A percentile compares a stretch with the other conserved stretches of the same genome.
Conservation (phyloP, 2,329 filamentous ascomycete species). For the Pseudocercospora fijiensis region DNA sequence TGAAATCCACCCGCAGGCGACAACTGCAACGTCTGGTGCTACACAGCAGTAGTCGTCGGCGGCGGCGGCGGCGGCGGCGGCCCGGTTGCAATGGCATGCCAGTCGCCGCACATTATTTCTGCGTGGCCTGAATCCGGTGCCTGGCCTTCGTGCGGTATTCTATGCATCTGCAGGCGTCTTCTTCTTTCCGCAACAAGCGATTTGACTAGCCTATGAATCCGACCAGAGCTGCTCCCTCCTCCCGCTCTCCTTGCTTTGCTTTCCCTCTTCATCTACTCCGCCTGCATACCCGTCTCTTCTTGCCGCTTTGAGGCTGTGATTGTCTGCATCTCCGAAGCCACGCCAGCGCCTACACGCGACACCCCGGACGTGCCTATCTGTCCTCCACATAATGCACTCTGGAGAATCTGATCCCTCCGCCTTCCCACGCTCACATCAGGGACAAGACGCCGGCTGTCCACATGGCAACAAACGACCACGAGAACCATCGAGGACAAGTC, state of each 20-base stretch:
- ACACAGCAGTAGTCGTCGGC: neutral
- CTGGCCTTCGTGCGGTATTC: conserved; percentile 10
- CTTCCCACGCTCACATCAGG: neutral
- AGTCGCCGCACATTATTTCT: neutral
- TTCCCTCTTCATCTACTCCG: conserved; percentile 1
- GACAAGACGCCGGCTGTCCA: neutral
- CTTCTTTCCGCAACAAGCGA: neutral
- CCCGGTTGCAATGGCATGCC: conserved; percentile 6
- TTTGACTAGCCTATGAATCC: neutral
- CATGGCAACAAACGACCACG: conserved; percentile 3
- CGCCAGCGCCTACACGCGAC: conserved; percentile 4
- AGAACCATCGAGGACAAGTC: conserved; percentile 5
- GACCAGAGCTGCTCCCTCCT: conserved; percentile 1
- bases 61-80: neutral
- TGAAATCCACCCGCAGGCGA: neutral
- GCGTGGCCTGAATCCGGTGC: conserved; percentile 6
- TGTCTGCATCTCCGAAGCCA: neutral
- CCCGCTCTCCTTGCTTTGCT: conserved; percentile 2
- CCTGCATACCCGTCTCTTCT: neutral
- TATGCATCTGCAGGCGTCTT: conserved; percentile 3
- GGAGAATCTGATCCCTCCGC: neutral
- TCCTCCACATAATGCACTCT: conserved; percentile 1
- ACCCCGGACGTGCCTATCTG: neutral
- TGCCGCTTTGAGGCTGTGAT: neutral
- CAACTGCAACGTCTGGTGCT: conserved; percentile 1